These are phyloP conservation scores for Daldinia sp. DNA, from an alignment of 2,329 filamentous ascomycete species.

Conservation along the genomic window DNA sequence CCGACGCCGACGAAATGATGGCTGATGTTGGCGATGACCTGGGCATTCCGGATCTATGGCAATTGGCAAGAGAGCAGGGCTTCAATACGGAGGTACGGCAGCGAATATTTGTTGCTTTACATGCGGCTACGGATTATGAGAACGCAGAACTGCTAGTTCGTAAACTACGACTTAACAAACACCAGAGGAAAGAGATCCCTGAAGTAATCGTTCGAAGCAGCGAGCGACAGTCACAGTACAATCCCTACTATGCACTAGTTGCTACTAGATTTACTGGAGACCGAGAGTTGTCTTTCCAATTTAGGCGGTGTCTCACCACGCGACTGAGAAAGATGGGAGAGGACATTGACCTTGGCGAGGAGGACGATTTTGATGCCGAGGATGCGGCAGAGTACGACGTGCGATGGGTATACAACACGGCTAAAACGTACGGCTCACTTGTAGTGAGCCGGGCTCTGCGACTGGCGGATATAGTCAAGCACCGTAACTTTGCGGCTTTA, in stretches of 20 bases:
- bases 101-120: slow-evolving; percentile 91
- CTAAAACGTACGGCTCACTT: slow-evolving; percentile 62
- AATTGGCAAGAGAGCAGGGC: slow-evolving; percentile 80
- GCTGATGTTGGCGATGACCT: slow-evolving; percentile 52
- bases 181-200: slow-evolving; percentile 86
- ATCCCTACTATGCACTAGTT: slow-evolving; percentile 91
- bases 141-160: slow-evolving; percentile 82
- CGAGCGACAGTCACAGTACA: slow-evolving; percentile 83
- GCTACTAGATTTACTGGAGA: slow-evolving; percentile 80
- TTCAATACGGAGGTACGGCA: slow-evolving; percentile 88
- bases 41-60: slow-evolving; percentile 71
- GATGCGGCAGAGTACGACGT: slow-evolving; percentile 62
- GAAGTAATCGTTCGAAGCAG: slow-evolving; percentile 88
- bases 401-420: slow-evolving; percentile 60
- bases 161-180: slow-evolving; percentile 84
- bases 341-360: slow-evolving; percentile 63
- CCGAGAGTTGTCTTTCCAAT: slow-evolving; percentile 79
- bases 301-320: slow-evolving; percentile 88
- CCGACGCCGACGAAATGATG: slow-evolving; percentile 47
- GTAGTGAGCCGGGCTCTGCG: slow-evolving; percentile 56
- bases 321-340: slow-evolving; percentile 89
- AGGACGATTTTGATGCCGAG: slow-evolving; percentile 67
- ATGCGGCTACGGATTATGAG: slow-evolving; percentile 83
- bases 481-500: slow-evolving; percentile 80
- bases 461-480: slow-evolving; percentile 63